Evolutionary conservation across 2,329 filamentous ascomycete genomes (phyloP), one percentile per base, ranked within the genome.

Genomic region (Xylariaceae sp.): DNA sequence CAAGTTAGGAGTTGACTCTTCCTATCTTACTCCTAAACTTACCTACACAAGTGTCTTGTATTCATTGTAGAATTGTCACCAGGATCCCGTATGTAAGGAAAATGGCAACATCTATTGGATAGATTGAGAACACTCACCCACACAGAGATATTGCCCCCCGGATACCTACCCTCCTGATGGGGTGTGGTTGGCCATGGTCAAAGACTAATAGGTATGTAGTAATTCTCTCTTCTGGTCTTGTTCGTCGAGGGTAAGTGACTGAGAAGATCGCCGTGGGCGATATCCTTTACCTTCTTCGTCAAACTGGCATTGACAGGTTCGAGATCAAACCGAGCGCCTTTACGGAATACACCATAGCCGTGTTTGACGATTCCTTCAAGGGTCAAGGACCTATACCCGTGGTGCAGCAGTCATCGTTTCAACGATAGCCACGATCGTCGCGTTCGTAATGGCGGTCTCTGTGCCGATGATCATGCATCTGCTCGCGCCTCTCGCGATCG

Each of bases 401-500:
- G 23, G 23, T 35, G 9, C 10, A 57, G 17, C n/a, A 13, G 17
- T 47, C 2, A 42, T 53, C 49, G 37, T 34, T 9, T 57, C 42
- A 59, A 51, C 65, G 65, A 65, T 72, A 62, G 17, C 56, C 59
- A 55, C 65, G 62, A 50, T 62, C 58, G 49, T 75, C 70, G 9
- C 71, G 68, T 51, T 76, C 71, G 44, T 73, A 66, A 62, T 62
- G 18, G 30, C 51, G 58, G 17, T 75, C 66, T n/a, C 62, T 59
- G 18, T 66, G 62, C 11, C 65, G 62, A 37, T 70, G 67, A 50
- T 73, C 72, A 44, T 69, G 58, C 35, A 61, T 57, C 15, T 67
- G 59, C 51, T 60, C 68, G 54, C 75, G 73, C 53, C 74, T 69
- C 61, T 80, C 78, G 17, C 75, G 68, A 8, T 80, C 77, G 18